Evolutionary conservation across 257 asterid species (phyloP).

Genomic region (Solanum dulcamara): DNA sequence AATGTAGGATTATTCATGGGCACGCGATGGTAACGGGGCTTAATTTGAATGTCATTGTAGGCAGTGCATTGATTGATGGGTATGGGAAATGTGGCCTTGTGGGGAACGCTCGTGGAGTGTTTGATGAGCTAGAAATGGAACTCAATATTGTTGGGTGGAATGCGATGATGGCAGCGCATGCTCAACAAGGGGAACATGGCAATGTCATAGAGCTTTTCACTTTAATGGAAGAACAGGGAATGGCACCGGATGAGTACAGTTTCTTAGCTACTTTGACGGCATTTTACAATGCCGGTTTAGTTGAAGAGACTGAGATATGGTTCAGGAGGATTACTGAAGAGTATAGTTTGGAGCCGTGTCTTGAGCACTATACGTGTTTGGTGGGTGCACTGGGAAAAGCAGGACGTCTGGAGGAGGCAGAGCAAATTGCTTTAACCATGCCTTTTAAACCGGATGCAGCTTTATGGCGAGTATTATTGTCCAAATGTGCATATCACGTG

Average conservation of each 20-base stretch:
- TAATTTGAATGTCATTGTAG: conserved; percentile 30
- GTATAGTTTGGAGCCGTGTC: conserved; percentile 37
- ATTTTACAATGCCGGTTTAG: conserved; percentile 44
- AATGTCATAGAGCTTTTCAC: conserved; percentile 25
- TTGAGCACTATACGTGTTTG: conserved; percentile 78
- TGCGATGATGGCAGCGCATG: conserved; percentile 71
- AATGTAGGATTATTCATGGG: conserved; percentile 56
- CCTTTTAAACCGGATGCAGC: conserved; percentile 75
- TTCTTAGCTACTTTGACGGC: conserved; percentile 62
- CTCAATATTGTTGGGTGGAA: conserved; percentile 46
- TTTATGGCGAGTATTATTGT: conserved; percentile 56
- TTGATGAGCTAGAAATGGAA: conserved; percentile 27
- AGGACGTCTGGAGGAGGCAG: conserved; percentile 63
- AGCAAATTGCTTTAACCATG: conserved; percentile 46
- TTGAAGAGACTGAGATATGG: conserved; percentile 50
- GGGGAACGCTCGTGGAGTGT: conserved; percentile 46
- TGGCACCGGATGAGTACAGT: conserved; percentile 44
- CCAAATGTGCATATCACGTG: conserved; percentile 21
- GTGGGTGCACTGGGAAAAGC: conserved; percentile 51
- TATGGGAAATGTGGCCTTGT: conserved; percentile 76
- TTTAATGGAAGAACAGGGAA: conserved; percentile 39
- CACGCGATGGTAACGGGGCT: conserved; percentile 49
- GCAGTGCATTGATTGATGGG: conserved; percentile 57
- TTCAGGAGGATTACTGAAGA: conserved; percentile 34
- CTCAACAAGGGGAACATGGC: conserved; percentile 47